Percentiles rank a stretch among this genome's conserved stretches.
These are phyloP conservation scores for Cytospora piceae DNA, from an alignment of 2,329 filamentous ascomycete genomes.

Conservation along the genomic window DNA sequence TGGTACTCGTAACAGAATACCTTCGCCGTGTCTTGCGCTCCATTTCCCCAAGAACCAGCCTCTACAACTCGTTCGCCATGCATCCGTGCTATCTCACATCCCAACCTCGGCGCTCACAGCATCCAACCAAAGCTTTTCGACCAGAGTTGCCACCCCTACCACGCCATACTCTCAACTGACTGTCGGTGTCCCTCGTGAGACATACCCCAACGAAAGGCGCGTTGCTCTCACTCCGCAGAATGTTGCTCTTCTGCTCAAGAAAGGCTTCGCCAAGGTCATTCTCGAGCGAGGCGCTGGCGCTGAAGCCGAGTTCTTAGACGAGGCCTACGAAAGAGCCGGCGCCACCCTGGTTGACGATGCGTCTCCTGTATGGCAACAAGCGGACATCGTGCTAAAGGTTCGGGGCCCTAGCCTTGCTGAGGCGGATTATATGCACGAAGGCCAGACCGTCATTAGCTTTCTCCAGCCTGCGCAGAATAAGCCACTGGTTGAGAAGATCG, in stretches of 20 bases:
- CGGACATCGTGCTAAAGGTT: constrained; percentile 84
- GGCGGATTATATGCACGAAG: constrained; percentile 67
- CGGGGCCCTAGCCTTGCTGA: constrained; percentile 71
- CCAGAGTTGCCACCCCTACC: constrained; percentile 47
- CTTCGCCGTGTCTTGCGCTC: constrained; percentile 33
- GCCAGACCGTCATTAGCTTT: constrained; percentile 79
- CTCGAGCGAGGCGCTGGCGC: constrained; percentile 81
- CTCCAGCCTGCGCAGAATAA: constrained; percentile 83
- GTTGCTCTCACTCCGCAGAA: constrained; percentile 87
- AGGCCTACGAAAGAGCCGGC: constrained; percentile 76
- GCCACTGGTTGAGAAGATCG: constrained; percentile 72
- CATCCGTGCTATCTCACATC: constrained; percentile 41
- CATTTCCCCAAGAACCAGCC: constrained; percentile 37
- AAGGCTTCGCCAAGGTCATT: constrained; percentile 77
- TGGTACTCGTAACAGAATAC: constrained; percentile 34
- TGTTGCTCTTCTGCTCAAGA: constrained; percentile 79
- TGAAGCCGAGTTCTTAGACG: constrained; percentile 76
- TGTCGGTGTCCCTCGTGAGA: constrained; percentile 79
- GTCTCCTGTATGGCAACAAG: constrained; percentile 70
- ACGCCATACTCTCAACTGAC: constrained; percentile 73
- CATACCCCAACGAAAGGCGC: constrained; percentile 76
- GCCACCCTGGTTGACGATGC: constrained; percentile 73
- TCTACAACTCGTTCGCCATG: constrained; percentile 46
- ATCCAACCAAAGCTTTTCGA: constrained; percentile 43
- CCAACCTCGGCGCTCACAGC: constrained; percentile 32